These are phyloP conservation scores for Apophysomyces variabilis DNA, from an alignment of 371 early-diverging fungal species.

Conservation along the genomic window DNA sequence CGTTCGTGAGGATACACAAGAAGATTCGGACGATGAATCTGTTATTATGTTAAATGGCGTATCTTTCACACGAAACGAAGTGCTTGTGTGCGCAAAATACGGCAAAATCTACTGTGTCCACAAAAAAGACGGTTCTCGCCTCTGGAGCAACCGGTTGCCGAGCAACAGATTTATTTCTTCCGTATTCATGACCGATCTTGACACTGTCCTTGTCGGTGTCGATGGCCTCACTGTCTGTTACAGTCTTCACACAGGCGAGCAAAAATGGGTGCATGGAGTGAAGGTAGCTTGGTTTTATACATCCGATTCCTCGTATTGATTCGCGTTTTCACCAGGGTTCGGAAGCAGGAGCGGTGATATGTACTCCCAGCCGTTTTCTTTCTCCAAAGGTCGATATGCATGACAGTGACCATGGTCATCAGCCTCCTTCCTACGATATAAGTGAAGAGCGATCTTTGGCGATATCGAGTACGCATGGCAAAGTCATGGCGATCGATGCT, in stretches of 20 bases:
- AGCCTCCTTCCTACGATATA: constrained; percentile 18
- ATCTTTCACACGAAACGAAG: not conserved
- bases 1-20: not conserved
- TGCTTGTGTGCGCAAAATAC: not conserved
- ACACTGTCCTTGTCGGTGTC: not conserved
- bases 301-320: not conserved
- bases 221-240: not conserved
- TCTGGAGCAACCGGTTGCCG: not conserved
- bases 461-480: constrained; percentile 30
- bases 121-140: not conserved
- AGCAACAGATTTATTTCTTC: not conserved
- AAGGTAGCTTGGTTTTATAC: not conserved
- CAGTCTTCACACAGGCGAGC: not conserved
- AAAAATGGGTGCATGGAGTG: not conserved
- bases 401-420: not conserved
- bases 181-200: not conserved
- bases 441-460: constrained; percentile 21
- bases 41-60: not conserved
- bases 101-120: not conserved
- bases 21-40: not conserved
- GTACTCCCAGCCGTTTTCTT: constrained; percentile 20
- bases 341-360: constrained; percentile 27
- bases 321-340: not conserved
- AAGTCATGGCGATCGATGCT: constrained; percentile 34
- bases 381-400: constrained; percentile 8